These are phyloP conservation scores for Whalleya microplaca DNA, from an alignment of 2,329 filamentous ascomycete species.

Conservation along the genomic window DNA sequence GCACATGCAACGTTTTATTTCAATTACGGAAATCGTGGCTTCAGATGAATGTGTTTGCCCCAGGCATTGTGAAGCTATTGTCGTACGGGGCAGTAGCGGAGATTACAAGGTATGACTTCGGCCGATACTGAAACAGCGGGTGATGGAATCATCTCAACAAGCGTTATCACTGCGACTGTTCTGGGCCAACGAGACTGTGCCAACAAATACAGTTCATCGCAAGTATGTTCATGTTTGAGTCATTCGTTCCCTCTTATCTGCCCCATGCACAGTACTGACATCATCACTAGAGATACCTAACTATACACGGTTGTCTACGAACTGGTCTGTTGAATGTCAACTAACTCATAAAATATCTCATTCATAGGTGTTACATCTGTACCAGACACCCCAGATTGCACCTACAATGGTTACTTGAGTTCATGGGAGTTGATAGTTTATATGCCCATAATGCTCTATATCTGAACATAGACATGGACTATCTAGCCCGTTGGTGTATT, in stretches of 20 bases:
- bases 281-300: not conserved
- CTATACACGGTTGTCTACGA: not conserved
- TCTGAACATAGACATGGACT: not conserved
- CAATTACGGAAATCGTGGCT: constrained; percentile 8
- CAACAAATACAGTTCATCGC: not conserved
- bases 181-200: not conserved
- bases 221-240: not conserved
- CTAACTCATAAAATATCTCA: too few relatives aligned
- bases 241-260: not conserved
- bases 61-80: constrained; percentile 22
- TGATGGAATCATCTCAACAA: constrained; percentile 20
- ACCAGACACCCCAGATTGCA: too few relatives aligned
- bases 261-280: not conserved
- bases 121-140: constrained; percentile 27
- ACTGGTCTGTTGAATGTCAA: not conserved
- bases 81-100: constrained; percentile 24
- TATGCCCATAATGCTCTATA: too few relatives aligned
- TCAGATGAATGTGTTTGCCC: constrained; percentile 23
- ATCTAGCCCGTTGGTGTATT: too few relatives aligned
- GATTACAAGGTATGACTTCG: constrained; percentile 33
- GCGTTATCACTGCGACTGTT: constrained; percentile 16
- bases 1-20: constrained; percentile 18
- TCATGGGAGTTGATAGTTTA: too few relatives aligned
- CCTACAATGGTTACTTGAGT: too few relatives aligned
- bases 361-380: too few relatives aligned